phyloP scores from a whole-genome alignment of 2,329 filamentous ascomycete species.

The Alternaria gaisen region DNA sequence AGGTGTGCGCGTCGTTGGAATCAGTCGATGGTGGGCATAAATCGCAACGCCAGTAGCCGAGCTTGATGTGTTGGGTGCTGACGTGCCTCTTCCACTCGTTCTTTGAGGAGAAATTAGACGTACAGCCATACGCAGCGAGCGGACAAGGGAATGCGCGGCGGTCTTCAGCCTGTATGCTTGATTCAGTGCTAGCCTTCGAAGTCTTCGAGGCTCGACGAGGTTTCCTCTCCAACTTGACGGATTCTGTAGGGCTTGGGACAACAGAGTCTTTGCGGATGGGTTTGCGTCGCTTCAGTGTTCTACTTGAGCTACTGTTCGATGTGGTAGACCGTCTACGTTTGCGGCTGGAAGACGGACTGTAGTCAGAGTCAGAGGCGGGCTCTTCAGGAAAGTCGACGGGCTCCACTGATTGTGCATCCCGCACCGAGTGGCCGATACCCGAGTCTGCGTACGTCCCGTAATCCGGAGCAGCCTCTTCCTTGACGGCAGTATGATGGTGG shows the following conservation, averaged over 20 bases:
- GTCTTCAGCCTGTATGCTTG: conserved; percentile 21
- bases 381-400: conserved; percentile 41
- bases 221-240: conserved; percentile 31
- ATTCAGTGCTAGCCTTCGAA: conserved; percentile 17
- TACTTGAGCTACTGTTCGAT: conserved; percentile 31
- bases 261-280: conserved; percentile 35
- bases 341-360: conserved; percentile 34
- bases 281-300: conserved; percentile 28
- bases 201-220: conserved; percentile 22
- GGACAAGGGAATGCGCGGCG: conserved; percentile 75
- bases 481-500: conserved; percentile 24
- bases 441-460: conserved; percentile 38
- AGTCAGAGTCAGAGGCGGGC: conserved; percentile 48
- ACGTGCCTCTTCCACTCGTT: conserved; percentile 98
- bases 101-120: conserved; percentile 76
- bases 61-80: conserved; percentile 77
- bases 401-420: conserved; percentile 51
- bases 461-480: conserved; percentile 23
- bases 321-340: conserved; percentile 41
- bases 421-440: conserved; percentile 36
- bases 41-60: conserved; percentile 79
- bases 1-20: conserved; percentile 35
- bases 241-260: conserved; percentile 12
- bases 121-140: conserved; percentile 80
- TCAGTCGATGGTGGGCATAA: conserved; percentile 60